phyloP scores from a whole-genome alignment of 2,329 filamentous ascomycete genomes.

The Ambrosiella xylebori region DNA sequence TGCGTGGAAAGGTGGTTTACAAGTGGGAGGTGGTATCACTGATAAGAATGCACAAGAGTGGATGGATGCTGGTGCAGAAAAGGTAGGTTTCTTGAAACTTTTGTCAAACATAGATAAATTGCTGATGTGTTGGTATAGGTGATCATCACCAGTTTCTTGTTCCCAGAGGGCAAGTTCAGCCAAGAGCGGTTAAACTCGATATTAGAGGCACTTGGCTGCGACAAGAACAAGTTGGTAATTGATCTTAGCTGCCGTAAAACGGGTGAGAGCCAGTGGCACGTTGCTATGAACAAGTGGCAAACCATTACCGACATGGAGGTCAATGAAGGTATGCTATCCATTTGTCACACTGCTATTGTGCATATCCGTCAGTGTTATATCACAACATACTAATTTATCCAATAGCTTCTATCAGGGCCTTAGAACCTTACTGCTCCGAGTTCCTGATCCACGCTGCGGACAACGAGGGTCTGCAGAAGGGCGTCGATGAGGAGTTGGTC shows the following conservation, averaged over 20 bases:
- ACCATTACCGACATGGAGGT: slow-evolving; percentile 94
- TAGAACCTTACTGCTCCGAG: slow-evolving; percentile 88
- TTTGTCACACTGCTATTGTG: background rate
- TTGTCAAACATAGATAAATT: background rate
- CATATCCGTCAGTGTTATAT: background rate
- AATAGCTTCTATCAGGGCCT: slow-evolving; percentile 56
- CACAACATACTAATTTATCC: background rate
- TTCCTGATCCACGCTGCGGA: slow-evolving; percentile 96
- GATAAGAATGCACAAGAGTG: slow-evolving; percentile 70
- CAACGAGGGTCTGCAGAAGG: slow-evolving; percentile 82
- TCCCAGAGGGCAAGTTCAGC: slow-evolving; percentile 69
- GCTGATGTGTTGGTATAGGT: slow-evolving; percentile 41
- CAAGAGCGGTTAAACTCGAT: slow-evolving; percentile 58
- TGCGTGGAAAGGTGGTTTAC: slow-evolving; percentile 65
- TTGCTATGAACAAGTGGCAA: slow-evolving; percentile 99
- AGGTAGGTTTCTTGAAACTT: slow-evolving; percentile 37
- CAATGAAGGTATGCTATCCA: slow-evolving; percentile 47
- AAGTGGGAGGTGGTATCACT: slow-evolving; percentile 87
- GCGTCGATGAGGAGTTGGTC: slow-evolving; percentile 77
- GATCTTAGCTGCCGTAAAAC: slow-evolving; percentile 79
- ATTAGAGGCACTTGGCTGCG: slow-evolving; percentile 51
- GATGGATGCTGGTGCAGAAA: slow-evolving; percentile 77
- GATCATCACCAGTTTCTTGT: slow-evolving; percentile 91
- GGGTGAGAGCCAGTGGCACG: slow-evolving; percentile 61
- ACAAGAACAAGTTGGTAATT: slow-evolving; percentile 72